Evolutionary conservation across 73 alveolate genomes (phyloP).

Genomic region (Paramecium biaurelia): DNA sequence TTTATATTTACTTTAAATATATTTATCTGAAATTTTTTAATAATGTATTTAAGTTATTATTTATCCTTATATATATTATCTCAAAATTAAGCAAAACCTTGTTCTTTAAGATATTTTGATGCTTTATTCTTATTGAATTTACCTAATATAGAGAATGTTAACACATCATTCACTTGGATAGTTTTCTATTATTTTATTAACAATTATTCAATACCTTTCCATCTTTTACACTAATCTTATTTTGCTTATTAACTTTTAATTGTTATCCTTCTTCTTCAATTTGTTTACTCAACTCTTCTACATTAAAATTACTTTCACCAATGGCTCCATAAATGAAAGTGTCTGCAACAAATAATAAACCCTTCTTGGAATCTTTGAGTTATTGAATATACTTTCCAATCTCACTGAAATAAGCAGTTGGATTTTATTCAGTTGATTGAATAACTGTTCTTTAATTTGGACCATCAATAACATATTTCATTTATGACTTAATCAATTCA

Average conservation of each 20-base stretch:
- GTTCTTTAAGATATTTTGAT: background rate
- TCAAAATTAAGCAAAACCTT: background rate
- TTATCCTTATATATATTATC: background rate
- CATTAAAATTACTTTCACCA: constrained; percentile 53
- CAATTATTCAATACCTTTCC: constrained; percentile 43
- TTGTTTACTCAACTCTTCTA: background rate
- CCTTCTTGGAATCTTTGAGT: constrained; percentile 66
- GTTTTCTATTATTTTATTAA: background rate
- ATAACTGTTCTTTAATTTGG: background rate
- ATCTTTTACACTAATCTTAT: constrained; percentile 56
- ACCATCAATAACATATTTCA: constrained; percentile 37
- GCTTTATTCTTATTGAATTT: constrained; percentile 31
- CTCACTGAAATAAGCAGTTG: constrained; percentile 50
- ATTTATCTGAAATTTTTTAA: no score
- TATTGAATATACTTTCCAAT: constrained; percentile 66
- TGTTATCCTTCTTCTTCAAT: background rate
- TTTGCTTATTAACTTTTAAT: constrained; percentile 62
- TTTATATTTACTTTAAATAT: background rate
- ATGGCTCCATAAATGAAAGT: constrained; percentile 77
- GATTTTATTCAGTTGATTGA: background rate
- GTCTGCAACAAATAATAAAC: constrained; percentile 73
- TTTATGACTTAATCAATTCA: constrained; percentile 12
- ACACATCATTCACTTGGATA: background rate
- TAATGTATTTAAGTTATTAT: background rate
- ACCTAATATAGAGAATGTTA: constrained; percentile 11